Evolutionary conservation across 257 asterid species (phyloP), one percentile per base, ranked within the genome.

Genomic region (Coffea eugenioides): DNA sequence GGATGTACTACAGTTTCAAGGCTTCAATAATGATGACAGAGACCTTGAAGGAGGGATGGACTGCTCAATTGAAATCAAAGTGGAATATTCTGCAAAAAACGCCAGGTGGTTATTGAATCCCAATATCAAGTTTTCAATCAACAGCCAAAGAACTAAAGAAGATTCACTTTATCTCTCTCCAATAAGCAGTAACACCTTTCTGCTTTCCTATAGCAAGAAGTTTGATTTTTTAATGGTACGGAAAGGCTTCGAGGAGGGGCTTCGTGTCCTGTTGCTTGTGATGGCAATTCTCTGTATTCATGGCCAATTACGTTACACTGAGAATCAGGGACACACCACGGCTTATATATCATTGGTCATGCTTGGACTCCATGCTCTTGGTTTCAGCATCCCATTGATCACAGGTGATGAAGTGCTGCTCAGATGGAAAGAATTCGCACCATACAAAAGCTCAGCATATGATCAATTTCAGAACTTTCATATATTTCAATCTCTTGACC

Each of bases 61-160:
- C 69, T 79, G 77, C 75, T 71, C 57, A 64, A 57, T 51, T 7
- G 77, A 77, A 46, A 72, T 82, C 61, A 61, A 23, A 77, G 69
- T 82, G 57, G 75, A 77, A 34, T 82, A 77, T 27, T 70, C 76
- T 36, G 52, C 85, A 3, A 73, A 51, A 77, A 82, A 71, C 73
- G 75, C 80, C 43, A 5, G 68, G 45, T 82, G 85, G 85, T 72
- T 82, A 20, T 20, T 72, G 71, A 74, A 73, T 41, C 79, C 85
- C n/a, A 77, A 18, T 18, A 77, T 74, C 61, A 82, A 77, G 68
- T 31, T 77, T 76, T 54, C 75, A 43, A 68, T 82, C 79, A 66
- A 39, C 34, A 82, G 79, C 82, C 39, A 72, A 76, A 77, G 85
- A 46, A 73, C 25, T 25, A 34, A 77, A 48, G 77, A 81, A 48